Evolutionary conservation across 371 early-diverging fungal genomes (phyloP), one percentile per base, ranked within the genome.

Genomic region (Gilbertella persicaria): DNA sequence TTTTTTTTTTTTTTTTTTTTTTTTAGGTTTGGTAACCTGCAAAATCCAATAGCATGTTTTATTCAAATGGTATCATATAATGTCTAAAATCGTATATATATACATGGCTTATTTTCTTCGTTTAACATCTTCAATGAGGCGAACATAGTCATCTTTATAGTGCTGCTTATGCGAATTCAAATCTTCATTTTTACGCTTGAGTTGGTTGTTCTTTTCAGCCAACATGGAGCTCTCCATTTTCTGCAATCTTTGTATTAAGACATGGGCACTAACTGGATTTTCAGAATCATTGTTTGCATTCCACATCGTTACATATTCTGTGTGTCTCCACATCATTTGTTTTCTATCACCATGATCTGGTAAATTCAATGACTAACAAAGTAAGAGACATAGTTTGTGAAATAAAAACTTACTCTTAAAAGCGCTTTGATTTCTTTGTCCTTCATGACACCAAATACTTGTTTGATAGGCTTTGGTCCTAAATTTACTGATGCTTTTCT

Each of bases 251-350:
- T 56, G 51, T 0, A 55, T n/a, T n/a, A 67, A 43, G 4, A 44
- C 43, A 2, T 46, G 29, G 2, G 53, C 52, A 6, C 53, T 48
- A 9, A 60, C 56, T 9, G 64, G 67, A 5, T 40, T 17, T 0
- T 33, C 23, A 13, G 64, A 63, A n/a, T 67, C 67, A 17, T 37
- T 28, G 28, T 67, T 67, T 0, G 64, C 60, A 39, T 59, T 55
- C 28, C 60, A 67, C 3, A 67, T 16, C 3, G 41, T 56, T 2
- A 59, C 9, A 30, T 63, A 67, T 16, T 63, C 64, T 26, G 60
- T 62, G 10, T 67, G 63, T 17, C 67, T 19, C 64, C 57, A 59
- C 3, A 67, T 50, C 17, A 45, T 55, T 12, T 23, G 23, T 2
- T 30, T 14, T 50, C 52, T 59, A 37, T 63, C 64, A 0, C 67